Percentiles rank a stretch among this genome's conserved stretches.
Conservation (phyloP, 208 protist species). For the Tritrichomonas musculus region DNA sequence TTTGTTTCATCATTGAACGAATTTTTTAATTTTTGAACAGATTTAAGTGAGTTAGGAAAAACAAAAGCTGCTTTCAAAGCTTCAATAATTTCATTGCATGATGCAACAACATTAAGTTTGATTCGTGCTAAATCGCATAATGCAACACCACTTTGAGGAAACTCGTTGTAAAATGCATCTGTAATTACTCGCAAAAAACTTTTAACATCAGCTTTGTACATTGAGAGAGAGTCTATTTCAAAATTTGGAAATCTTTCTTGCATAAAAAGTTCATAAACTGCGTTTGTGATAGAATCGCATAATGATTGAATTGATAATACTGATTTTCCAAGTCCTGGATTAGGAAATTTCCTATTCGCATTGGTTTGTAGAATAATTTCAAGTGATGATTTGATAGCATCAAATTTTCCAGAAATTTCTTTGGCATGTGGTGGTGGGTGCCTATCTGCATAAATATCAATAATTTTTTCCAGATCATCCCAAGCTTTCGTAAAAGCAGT, state of each 20-base stretch:
- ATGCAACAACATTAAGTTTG: neutral
- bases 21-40: neutral
- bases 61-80: neutral
- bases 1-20: neutral
- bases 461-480: neutral
- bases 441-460: neutral
- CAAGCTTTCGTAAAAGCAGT: neutral
- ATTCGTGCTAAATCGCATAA: neutral
- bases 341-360: neutral
- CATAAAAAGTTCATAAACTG: neutral
- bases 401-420: neutral
- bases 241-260: neutral
- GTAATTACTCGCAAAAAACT: neutral
- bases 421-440: neutral
- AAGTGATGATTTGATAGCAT: neutral
- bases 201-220: neutral
- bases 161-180: neutral
- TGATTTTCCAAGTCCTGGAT: neutral
- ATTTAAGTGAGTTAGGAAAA: neutral
- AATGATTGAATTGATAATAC: neutral
- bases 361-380: neutral
- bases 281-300: neutral
- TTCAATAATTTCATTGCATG: conserved; percentile 21
- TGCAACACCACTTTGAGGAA: neutral
- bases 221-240: neutral